A percentile compares a stretch with the other conserved stretches of the same genome.
Evolutionary conservation across 305 asterid genomes (phyloP).

Genomic region (Caryopteris hybrid): DNA sequence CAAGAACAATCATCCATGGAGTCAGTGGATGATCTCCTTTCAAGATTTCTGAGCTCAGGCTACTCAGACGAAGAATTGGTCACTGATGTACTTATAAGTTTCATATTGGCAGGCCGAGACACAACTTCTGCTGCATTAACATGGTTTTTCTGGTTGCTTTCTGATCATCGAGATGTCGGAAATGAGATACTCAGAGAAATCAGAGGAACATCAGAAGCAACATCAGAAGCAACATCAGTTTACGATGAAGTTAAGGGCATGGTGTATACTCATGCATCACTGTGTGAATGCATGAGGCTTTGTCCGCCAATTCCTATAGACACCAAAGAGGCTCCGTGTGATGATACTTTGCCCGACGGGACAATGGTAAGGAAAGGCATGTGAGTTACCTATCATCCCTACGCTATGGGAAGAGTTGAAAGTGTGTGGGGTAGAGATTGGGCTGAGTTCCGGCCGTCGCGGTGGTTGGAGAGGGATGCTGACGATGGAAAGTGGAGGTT

Average conservation of each 20-base stretch:
- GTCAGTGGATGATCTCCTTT: slow-evolving; percentile 35
- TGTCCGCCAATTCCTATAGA: slow-evolving; percentile 61
- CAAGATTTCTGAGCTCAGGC: slow-evolving; percentile 40
- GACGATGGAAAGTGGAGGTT: slow-evolving; percentile 29
- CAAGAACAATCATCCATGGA: slow-evolving; percentile 13
- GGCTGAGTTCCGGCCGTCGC: slow-evolving; percentile 41
- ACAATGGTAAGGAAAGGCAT: slow-evolving; percentile 40
- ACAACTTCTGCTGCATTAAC: slow-evolving; percentile 55
- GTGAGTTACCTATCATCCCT: slow-evolving; percentile 43
- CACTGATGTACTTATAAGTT: slow-evolving; percentile 40
- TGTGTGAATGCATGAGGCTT: slow-evolving; percentile 55
- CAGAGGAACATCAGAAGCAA: neutral
- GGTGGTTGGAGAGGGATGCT: slow-evolving; percentile 38
- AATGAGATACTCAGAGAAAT: slow-evolving; percentile 32
- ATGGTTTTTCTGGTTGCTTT: slow-evolving; percentile 55
- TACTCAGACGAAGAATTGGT: slow-evolving; percentile 34
- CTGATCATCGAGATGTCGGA: slow-evolving; percentile 29
- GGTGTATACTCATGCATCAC: slow-evolving; percentile 48
- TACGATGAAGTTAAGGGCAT: slow-evolving; percentile 45
- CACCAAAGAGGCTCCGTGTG: slow-evolving; percentile 25
- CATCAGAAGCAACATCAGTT: neutral
- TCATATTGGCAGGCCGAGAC: slow-evolving; percentile 51
- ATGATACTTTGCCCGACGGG: slow-evolving; percentile 54
- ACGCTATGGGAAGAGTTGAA: slow-evolving; percentile 61
- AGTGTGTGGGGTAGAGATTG: slow-evolving; percentile 49